Conservation (phyloP, 2,329 filamentous ascomycete genomes). For the Pseudogymnoascus sp. region DNA sequence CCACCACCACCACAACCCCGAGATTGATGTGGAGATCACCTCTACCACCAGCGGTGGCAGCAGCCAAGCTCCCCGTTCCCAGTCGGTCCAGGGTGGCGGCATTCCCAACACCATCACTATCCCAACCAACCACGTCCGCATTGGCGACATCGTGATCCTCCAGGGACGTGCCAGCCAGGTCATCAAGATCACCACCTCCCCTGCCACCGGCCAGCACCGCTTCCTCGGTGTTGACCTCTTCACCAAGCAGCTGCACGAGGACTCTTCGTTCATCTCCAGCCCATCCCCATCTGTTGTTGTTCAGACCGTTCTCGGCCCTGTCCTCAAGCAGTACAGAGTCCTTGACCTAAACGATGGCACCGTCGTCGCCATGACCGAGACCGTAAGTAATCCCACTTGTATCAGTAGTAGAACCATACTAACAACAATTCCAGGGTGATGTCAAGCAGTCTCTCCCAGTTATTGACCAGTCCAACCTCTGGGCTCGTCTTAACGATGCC, state of each 20-base stretch:
- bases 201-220: constrained; percentile 98
- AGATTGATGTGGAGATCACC: constrained; percentile 28
- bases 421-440: constrained; percentile 51
- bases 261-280: constrained; percentile 97
- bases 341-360: constrained; percentile 86
- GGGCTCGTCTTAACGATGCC: constrained; percentile 69
- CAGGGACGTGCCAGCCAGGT: constrained; percentile 99
- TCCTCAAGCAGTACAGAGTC: constrained; percentile 99
- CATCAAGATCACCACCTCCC: constrained; percentile 97
- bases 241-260: constrained; percentile 99
- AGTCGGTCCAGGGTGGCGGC: constrained; percentile 14
- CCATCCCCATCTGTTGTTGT: constrained; percentile 93
- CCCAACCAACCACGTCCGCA: constrained; percentile 98
- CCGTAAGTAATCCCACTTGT: constrained; percentile 29
- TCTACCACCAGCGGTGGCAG: constrained; percentile 19
- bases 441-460: constrained; percentile 94
- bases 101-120: constrained; percentile 87
- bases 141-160: constrained; percentile 96
- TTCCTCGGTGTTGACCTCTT: constrained; percentile 99
- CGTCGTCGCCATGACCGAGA: constrained; percentile 97
- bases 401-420: not conserved
- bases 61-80: constrained; percentile 3
- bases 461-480: constrained; percentile 90
- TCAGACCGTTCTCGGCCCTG: constrained; percentile 97
- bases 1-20: constrained; percentile 42